Percentiles rank a stretch among this genome's conserved stretches.
Conservation (phyloP, 495 filamentous ascomycete species). For the Choiromyces venosus region DNA sequence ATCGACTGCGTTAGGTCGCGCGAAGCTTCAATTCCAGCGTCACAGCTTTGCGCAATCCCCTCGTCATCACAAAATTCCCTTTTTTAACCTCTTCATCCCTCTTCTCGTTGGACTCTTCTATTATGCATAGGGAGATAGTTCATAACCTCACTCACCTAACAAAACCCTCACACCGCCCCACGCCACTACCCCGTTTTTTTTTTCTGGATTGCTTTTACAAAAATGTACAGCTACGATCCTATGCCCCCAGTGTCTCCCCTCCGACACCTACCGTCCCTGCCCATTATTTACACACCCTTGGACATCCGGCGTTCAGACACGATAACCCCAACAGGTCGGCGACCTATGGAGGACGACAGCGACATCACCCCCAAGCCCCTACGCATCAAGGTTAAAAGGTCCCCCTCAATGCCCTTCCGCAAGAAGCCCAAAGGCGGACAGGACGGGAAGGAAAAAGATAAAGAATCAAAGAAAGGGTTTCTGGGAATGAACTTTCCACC, state of each 20-base stretch:
- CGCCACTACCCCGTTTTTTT: neutral
- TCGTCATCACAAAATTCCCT: neutral
- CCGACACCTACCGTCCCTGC: neutral
- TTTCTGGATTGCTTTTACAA: neutral
- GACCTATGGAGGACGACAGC: neutral
- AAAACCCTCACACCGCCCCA: neutral
- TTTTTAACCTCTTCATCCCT: neutral
- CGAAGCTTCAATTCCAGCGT: neutral
- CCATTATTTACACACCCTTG: neutral
- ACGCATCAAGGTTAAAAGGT: slow-evolving; percentile 28
- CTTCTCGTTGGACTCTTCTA: neutral
- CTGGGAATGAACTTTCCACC: slow-evolving; percentile 25
- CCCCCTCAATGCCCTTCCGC: slow-evolving; percentile 26
- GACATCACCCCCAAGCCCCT: slow-evolving; percentile 19
- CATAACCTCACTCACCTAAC: neutral
- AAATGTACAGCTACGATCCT: neutral
- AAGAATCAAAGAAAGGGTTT: slow-evolving; percentile 8
- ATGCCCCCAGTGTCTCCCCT: neutral
- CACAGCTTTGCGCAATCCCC: neutral
- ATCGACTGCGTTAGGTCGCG: neutral
- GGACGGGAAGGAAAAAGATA: neutral
- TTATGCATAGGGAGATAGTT: neutral
- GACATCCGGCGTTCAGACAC: neutral
- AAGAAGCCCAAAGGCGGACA: neutral
- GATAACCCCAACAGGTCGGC: neutral